A percentile compares a stretch with the other conserved stretches of the same genome.
Conservation (phyloP, 2,329 filamentous ascomycete genomes). For the Sclerotiophoma versabilis region DNA sequence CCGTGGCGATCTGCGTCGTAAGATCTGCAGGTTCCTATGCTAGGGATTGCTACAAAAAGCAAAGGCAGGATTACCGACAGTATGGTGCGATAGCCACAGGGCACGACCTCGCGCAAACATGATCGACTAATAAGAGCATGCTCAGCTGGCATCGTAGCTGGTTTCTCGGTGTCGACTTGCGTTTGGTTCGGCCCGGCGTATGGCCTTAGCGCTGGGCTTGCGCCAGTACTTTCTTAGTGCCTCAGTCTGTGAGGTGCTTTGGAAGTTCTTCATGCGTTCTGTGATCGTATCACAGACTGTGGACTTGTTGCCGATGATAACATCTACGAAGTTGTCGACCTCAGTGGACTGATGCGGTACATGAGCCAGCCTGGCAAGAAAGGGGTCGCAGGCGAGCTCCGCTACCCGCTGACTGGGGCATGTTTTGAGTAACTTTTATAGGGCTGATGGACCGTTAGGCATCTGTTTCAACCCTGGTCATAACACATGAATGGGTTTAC, state of each 20-base stretch:
- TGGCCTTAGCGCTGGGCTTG: not conserved
- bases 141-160: not conserved
- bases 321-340: not conserved
- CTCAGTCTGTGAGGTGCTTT: not conserved
- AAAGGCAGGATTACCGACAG: not conserved
- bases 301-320: not conserved
- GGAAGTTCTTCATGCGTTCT: not conserved
- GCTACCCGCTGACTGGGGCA: not conserved
- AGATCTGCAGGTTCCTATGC: not conserved
- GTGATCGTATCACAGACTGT: not conserved
- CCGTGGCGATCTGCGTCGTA: conserved; percentile 5
- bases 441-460: conserved; percentile 2
- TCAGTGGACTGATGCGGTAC: not conserved
- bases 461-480: conserved; percentile 1
- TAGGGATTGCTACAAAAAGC: conserved; percentile 1
- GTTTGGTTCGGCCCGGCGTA: conserved; percentile 2
- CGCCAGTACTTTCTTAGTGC: not conserved
- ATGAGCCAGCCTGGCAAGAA: not conserved
- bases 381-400: conserved; percentile 2
- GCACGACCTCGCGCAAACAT: not conserved
- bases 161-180: not conserved
- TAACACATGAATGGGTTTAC: conserved; percentile 1
- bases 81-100: conserved; percentile 1
- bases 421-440: conserved; percentile 3
- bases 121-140: conserved; percentile 1